Base-by-base conservation (phyloP, 805 yeast genomes). In the Dipodascus albidus region DNA sequence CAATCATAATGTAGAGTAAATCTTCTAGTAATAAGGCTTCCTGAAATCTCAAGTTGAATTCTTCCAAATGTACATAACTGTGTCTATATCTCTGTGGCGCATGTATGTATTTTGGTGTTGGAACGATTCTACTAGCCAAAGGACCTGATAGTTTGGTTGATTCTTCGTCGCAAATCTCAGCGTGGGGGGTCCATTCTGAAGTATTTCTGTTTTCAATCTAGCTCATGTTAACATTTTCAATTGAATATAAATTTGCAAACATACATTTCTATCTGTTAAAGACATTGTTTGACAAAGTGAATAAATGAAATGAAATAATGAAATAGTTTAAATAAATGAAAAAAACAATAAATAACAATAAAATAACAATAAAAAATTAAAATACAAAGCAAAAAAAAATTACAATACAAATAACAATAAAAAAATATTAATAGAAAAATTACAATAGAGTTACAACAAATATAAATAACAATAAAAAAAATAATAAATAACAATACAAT, bases 1-100 rank as follows among this genome's bases (percentile, higher is more conserved):
- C 75, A 31, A 81, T 59, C 14, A 93, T 64, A 1, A 86, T 83
- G 59, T 75, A 76, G 20, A 88, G 61, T 8, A 89, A 64, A 64
- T 91, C 99, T 54, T 78, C 74, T 15, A 85, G 72, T 1, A 93
- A 75, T 23, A 82, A 73, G 0, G 86, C 82, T 64, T 89, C 96
- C 64, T 88, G 96, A 2, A 48, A 35, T 24, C 49, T 31, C 20
- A 50, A 35, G 19, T 47, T 52, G 15, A 47, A 47, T n/a, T 35
- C 27, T 3, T 53, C 55, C 23, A 55, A 33, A 9, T 53, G 47
- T 9, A 27, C 17, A 14, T 50, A 52, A 6, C 20, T n/a, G 17
- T 38, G 17, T 19, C n/a, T 38, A 19, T 38, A 38, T 38, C 44
- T 11, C 8, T 14, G 20, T 14, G 44, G 44, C 15, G 44, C 44